phyloP scores from a whole-genome alignment of 2,329 filamentous ascomycete genomes.

The Cordyceps militaris region DNA sequence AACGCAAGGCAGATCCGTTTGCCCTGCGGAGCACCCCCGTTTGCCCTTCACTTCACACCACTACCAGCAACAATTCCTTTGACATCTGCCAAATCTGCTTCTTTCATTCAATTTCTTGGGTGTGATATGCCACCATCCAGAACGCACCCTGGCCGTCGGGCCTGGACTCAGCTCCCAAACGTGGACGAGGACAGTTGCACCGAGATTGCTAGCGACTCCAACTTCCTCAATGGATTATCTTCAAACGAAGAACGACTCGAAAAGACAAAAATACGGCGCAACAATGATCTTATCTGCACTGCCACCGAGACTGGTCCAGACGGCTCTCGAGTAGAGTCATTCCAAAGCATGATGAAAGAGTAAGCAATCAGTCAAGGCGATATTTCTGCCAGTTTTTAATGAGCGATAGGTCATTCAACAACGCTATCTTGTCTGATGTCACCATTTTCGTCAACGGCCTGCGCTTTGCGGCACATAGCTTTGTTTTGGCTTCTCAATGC shows the following conservation, averaged over 20 bases:
- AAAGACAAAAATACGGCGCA: not conserved
- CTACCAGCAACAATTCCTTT: too few species aligned
- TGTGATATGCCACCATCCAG: too few species aligned
- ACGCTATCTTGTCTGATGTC: not conserved
- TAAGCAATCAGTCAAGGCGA: not conserved
- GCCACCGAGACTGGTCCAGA: not conserved
- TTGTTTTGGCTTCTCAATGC: conserved; percentile 1
- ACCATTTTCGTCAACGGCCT: not conserved
- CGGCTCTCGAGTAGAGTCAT: not conserved
- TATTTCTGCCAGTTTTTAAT: not conserved
- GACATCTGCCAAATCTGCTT: too few species aligned
- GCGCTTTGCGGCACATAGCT: not conserved
- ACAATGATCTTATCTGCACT: not conserved
- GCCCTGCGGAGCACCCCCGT: too few species aligned
- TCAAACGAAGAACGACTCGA: not conserved
- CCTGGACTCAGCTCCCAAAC: too few species aligned
- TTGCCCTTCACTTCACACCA: too few species aligned
- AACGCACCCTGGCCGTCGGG: too few species aligned
- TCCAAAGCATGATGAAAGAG: conserved; percentile 5
- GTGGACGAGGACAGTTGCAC: too few species aligned
- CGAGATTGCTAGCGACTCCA: too few species aligned
- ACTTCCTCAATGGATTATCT: not conserved
- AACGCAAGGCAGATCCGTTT: too few species aligned
- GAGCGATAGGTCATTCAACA: conserved; percentile 1
- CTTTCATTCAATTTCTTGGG: too few species aligned